Base-by-base conservation (phyloP, 371 early-diverging fungal species). In the Mucor saturninus region DNA sequence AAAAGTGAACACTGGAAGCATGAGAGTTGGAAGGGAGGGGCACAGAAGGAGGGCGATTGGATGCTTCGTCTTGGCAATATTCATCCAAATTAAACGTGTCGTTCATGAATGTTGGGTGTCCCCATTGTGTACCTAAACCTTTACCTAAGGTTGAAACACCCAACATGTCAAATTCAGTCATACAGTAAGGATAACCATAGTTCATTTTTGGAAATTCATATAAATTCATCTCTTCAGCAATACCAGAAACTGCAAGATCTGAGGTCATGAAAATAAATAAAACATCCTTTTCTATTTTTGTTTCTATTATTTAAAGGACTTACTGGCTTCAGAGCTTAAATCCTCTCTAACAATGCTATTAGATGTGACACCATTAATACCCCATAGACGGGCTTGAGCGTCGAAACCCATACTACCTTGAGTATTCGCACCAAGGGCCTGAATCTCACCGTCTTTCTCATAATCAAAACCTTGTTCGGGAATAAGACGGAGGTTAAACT, bases 301-400 rank as follows among this genome's bases (percentile, higher is more conserved):
- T 38, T 38, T 38, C 11, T 38, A 8, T 42, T 42, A 8, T 35
- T 35, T 8, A 35, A 42, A 13, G 0, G 10, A 42, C 46, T 54
- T 56, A 68, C 64, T 55, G 11, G 60, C 28, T 15, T 31, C 28
- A 9, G 46, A 35, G n/a, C 51, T 46, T n/a, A 68, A 54, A 32
- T 63, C 68, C 42, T 26, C 14, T 39, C 62, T 26, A 4, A 14
- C 39, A 10, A 59, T 60, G 3, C 55, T 46, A 30, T 2, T 28
- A 49, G 39, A 48, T 2, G 29, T 21, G 2, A 73, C 58, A 48
- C 67, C 61, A 29, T 75, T 77, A 37, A 76, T 64, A 31, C 79
- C 81, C 81, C 81, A 81, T 26, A 81, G 51, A 7, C 73, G 56
- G 7, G 75, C 73, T 54, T 81, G 81, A 14, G 79, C 67, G 67